Percentiles rank a stretch among this genome's conserved stretches.
phyloP scores from a whole-genome alignment of 305 asterid species.

The Fraxinus dipetala region DNA sequence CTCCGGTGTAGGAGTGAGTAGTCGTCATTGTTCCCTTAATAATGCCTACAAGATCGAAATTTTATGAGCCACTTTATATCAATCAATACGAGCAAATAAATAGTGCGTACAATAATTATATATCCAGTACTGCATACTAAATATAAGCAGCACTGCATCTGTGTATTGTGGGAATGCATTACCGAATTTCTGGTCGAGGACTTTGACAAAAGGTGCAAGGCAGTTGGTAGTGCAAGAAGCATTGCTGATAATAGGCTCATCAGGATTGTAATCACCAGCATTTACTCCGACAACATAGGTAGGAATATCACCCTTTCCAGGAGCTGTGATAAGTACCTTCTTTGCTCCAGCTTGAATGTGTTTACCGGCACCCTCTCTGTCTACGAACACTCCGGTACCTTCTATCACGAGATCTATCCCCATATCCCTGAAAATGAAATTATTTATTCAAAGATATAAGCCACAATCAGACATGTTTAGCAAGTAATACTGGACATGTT shows the following conservation, averaged over 20 bases:
- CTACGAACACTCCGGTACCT: slow-evolving; percentile 92
- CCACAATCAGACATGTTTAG: not conserved
- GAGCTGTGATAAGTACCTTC: slow-evolving; percentile 94
- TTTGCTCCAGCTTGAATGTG: slow-evolving; percentile 85
- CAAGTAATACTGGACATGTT: not conserved
- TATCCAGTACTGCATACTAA: not conserved
- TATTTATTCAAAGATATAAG: not conserved
- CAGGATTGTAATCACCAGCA: slow-evolving; percentile 61
- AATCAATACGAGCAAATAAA: not conserved
- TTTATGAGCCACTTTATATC: not conserved
- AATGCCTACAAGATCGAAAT: slow-evolving; percentile 43
- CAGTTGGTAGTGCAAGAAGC: slow-evolving; percentile 98
- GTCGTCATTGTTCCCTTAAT: slow-evolving; percentile 97
- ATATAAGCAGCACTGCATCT: not conserved
- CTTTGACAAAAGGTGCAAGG: slow-evolving; percentile 92
- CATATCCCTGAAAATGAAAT: slow-evolving; percentile 46
- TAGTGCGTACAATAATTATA: not conserved
- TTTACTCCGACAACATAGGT: slow-evolving; percentile 91
- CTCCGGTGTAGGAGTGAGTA: slow-evolving; percentile 98
- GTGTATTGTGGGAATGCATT: slow-evolving; percentile 8
- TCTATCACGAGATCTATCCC: slow-evolving; percentile 78
- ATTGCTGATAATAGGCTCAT: slow-evolving; percentile 73
- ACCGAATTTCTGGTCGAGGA: slow-evolving; percentile 89
- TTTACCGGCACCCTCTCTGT: slow-evolving; percentile 90
- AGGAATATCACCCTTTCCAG: slow-evolving; percentile 91